Base-by-base conservation (phyloP, 345 rosid genomes). In the Eucalyptus marginata region DNA sequence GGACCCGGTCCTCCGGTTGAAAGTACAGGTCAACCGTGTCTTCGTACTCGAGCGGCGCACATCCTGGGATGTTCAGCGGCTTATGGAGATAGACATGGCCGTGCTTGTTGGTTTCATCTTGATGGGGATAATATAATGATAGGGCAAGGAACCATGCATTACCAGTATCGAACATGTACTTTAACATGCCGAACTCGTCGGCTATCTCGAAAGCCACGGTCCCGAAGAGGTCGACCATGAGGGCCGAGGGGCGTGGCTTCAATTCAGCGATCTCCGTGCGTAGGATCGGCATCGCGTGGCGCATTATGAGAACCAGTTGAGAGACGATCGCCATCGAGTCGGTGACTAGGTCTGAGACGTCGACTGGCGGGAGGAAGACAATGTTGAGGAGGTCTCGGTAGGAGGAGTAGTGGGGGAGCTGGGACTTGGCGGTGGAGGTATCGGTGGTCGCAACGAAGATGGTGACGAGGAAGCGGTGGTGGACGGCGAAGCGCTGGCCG, bases 141-240 rank as follows among this genome's bases (percentile, higher is more conserved):
- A 91, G 31, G 9, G 97, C 90, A 6, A 93, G 89, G 79, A 91
- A 90, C 93, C 94, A 93, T 8, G 97, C 95, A 88, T 93, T 94
- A 7, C 93, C 83, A 56, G 96, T 44, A 24, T 91, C 3, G 64
- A 91, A 94, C 31, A 92, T 62, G 20, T 91, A 96, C 89, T 93
- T 95, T 12, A 91, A 88, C 90, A 96, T 93, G 15, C 86, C 88
- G 17, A 94, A 89, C 87, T 96, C 96, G 13, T 89, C 91, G 8
- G 96, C 96, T 2, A 96, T 87, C 9, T 13, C 86, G 4, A 94
- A 88, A n/a, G 95, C 93, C n/a, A 91, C 93, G 2, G 93, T 81
- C 13, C 97, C 95, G 31, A 95, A 92, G 64, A 92, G 18, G 88
- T 95, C 97, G 1, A 92, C 93, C 46, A 95, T 89, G 25, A 96